phyloP scores from a whole-genome alignment of 352 stramenopile genomes.

The Phytophthora tubulina region DNA sequence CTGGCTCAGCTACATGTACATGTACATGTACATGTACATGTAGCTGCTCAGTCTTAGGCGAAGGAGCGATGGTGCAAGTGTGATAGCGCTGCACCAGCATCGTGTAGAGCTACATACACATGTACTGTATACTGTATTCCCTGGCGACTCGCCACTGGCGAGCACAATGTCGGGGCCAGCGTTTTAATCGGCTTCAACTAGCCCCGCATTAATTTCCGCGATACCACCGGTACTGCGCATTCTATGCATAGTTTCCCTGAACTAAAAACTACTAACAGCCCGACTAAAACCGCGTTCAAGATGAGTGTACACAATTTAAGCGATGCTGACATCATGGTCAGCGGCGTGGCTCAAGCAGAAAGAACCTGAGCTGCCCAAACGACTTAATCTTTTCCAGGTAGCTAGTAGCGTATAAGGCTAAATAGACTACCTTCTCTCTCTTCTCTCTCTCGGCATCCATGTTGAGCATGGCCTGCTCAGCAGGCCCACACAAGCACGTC shows the following conservation, averaged over 20 bases:
- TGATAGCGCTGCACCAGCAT: background rate
- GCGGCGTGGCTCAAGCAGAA: too few relatives aligned
- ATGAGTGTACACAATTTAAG: background rate
- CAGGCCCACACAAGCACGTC: background rate
- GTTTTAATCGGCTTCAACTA: background rate
- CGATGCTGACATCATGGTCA: too few relatives aligned
- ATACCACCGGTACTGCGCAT: background rate
- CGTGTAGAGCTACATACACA: too few relatives aligned
- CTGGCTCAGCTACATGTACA: background rate
- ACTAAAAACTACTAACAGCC: slow-evolving; percentile 19
- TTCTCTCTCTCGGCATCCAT: too few relatives aligned
- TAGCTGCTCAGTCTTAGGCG: background rate
- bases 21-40: too few relatives aligned
- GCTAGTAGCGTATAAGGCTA: too few relatives aligned
- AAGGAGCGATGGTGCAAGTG: background rate
- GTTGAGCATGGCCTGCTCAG: background rate
- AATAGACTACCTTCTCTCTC: too few relatives aligned
- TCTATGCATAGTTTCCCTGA: background rate
- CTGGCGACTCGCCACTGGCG: too few relatives aligned
- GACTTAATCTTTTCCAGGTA: too few relatives aligned
- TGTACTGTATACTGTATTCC: too few relatives aligned
- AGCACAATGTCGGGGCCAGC: too few relatives aligned
- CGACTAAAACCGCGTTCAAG: slow-evolving; percentile 22
- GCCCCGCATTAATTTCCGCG: background rate
- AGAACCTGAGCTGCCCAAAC: too few relatives aligned